phyloP scores from a whole-genome alignment of 1,139 yeast species.

The Saccharomyces pastorianus region DNA sequence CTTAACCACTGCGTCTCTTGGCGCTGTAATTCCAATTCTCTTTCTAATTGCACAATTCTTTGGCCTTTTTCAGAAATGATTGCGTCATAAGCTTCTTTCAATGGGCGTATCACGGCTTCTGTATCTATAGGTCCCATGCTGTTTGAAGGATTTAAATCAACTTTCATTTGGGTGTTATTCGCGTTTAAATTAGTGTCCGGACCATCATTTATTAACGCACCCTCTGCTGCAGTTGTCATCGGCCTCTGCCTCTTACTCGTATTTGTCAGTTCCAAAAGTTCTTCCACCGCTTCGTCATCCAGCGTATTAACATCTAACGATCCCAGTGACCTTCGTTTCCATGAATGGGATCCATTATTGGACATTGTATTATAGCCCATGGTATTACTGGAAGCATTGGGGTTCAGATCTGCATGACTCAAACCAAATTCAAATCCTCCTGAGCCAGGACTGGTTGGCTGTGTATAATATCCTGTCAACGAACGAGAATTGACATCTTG shows the following conservation, averaged over 20 bases:
- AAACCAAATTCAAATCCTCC: conserved; percentile 13
- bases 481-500: conserved; percentile 24
- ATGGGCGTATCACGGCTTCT: conserved; percentile 14
- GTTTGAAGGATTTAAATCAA: not conserved
- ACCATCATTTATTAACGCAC: not conserved
- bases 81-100: conserved; percentile 22
- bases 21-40: conserved; percentile 28
- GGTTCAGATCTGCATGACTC: conserved; percentile 6
- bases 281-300: conserved; percentile 28
- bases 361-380: conserved; percentile 5
- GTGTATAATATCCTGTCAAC: conserved; percentile 27
- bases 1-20: conserved; percentile 31
- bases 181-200: not conserved
- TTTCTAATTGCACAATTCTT: conserved; percentile 25
- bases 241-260: conserved; percentile 12
- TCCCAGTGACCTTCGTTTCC: conserved; percentile 25
- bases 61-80: conserved; percentile 27
- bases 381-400: conserved; percentile 5
- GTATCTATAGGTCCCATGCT: not conserved
- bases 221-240: not conserved
- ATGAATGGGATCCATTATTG: conserved; percentile 7
- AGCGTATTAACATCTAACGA: conserved; percentile 23
- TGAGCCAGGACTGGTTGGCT: conserved; percentile 29
- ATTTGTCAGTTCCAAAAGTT: conserved; percentile 24
- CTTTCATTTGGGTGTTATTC: not conserved